Base-by-base conservation (phyloP, 108 stramenopile genomes). In the Seminavis robusta region DNA sequence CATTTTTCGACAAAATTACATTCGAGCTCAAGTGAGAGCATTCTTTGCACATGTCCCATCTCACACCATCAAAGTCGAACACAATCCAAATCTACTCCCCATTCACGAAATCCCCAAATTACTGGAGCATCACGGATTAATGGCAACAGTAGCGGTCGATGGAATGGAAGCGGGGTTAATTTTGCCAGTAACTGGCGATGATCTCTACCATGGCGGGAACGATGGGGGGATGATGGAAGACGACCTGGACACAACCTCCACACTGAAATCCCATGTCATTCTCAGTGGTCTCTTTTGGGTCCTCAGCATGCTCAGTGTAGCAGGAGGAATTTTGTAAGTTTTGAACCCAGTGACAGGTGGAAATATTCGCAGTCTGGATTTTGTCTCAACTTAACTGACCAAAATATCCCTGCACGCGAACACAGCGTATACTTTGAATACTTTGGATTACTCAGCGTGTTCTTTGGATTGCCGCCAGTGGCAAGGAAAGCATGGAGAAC, bases 391-490 rank as follows among this genome's bases (percentile, higher is more conserved):
- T 4, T n/a, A n/a, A n/a, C n/a, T n/a, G n/a, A n/a, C n/a, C n/a
- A n/a, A n/a, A n/a, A n/a, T n/a, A n/a, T n/a, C n/a, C n/a, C n/a
- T n/a, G n/a, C n/a, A n/a, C n/a, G n/a, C n/a, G n/a, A n/a, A n/a
- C n/a, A 13, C 58, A 71, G 62, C 55, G 72, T 70, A 19, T 62
- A 67, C 25, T 73, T 93, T 30, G 61, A 88, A 56, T 88, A 88
- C 44, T 74, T 73, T 33, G 92, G 87, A 26, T 64, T 88, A 8
- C 51, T 69, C 3, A 75, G 88, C 8, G 83, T 94, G 3, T 10
- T 84, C 1, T 87, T 86, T 61, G 92, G 92, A 26, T 61, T 94
- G 48, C 87, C 87, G 4, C 84, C 88, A 8, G 74, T 90, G 51
- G 65, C 69, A 16, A 36, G 56, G 27, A 94, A 94, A 67, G 87